Percentiles rank a stretch among this genome's conserved stretches.
Evolutionary conservation across 148 eudicot genomes (phyloP).

Genomic region (Vaccinium macrocarpon): DNA sequence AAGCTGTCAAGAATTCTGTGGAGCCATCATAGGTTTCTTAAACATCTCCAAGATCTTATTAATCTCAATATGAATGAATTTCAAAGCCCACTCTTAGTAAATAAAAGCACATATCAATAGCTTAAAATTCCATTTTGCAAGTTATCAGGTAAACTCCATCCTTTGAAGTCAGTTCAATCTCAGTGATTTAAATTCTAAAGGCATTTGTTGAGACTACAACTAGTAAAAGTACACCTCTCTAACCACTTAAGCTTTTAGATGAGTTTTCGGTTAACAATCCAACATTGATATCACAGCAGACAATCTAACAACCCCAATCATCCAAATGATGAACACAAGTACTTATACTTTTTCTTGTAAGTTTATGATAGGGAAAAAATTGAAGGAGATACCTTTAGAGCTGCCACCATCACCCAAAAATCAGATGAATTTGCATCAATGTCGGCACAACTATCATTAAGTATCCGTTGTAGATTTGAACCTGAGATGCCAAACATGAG

Average conservation of each 20-base stretch:
- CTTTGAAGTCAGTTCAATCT: not conserved
- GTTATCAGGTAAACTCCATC: not conserved
- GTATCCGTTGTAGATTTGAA: conserved; percentile 54
- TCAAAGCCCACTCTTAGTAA: not conserved
- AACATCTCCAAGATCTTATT: not conserved
- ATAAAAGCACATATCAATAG: not conserved
- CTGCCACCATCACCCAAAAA: conserved; percentile 98
- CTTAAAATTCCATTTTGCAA: not conserved
- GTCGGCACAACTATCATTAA: conserved; percentile 72
- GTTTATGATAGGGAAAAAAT: not conserved
- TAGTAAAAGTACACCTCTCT: not conserved
- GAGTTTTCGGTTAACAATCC: not conserved
- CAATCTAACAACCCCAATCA: not conserved
- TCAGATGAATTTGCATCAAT: conserved; percentile 65
- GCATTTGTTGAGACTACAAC: not conserved
- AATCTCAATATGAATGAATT: not conserved
- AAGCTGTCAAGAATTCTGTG: conserved; percentile 6
- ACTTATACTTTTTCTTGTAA: not conserved
- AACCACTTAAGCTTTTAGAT: not conserved
- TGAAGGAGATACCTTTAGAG: conserved; percentile 61
- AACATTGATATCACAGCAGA: not conserved
- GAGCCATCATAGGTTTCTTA: conserved; percentile 1
- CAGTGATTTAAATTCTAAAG: not conserved
- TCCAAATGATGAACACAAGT: not conserved
- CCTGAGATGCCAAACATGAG: conserved; percentile 38